Percentiles rank a stretch among this genome's conserved stretches.
phyloP scores from a whole-genome alignment of 2,329 filamentous ascomycete species.

The Hypoxylon sp. region DNA sequence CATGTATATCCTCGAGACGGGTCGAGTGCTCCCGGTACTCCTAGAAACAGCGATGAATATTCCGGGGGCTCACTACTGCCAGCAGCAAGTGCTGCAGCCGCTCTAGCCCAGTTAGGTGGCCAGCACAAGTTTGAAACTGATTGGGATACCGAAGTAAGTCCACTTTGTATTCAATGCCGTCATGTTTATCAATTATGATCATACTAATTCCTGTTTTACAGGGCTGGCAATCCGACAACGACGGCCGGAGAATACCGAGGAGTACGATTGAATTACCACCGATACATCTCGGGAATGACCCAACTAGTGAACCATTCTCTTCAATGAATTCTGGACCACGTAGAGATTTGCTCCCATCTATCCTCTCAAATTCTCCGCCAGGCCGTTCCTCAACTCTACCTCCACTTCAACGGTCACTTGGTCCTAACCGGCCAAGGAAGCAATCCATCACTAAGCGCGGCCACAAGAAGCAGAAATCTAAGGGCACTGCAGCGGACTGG shows the following conservation, averaged over 20 bases:
- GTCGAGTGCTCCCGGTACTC: constrained; percentile 76
- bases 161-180: constrained; percentile 54
- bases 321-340: constrained; percentile 72
- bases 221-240: constrained; percentile 81
- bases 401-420: constrained; percentile 81
- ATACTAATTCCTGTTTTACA: constrained; percentile 55
- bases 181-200: constrained; percentile 31
- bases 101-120: constrained; percentile 83
- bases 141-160: constrained; percentile 81
- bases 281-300: constrained; percentile 71
- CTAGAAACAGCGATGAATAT: constrained; percentile 79
- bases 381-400: constrained; percentile 90
- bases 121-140: constrained; percentile 81
- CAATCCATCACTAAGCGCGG: constrained; percentile 87
- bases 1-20: constrained; percentile 78
- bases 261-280: constrained; percentile 81
- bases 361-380: constrained; percentile 84
- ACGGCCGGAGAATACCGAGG: constrained; percentile 74
- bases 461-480: constrained; percentile 85
- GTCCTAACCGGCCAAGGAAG: constrained; percentile 82
- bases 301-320: constrained; percentile 82
- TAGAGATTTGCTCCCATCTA: constrained; percentile 85
- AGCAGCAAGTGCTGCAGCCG: constrained; percentile 85
- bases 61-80: constrained; percentile 74
- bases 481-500: constrained; percentile 78